Conservation (phyloP, 228 moss, liverwort and hornwort genomes). For the Sphagnum magellanicum region DNA sequence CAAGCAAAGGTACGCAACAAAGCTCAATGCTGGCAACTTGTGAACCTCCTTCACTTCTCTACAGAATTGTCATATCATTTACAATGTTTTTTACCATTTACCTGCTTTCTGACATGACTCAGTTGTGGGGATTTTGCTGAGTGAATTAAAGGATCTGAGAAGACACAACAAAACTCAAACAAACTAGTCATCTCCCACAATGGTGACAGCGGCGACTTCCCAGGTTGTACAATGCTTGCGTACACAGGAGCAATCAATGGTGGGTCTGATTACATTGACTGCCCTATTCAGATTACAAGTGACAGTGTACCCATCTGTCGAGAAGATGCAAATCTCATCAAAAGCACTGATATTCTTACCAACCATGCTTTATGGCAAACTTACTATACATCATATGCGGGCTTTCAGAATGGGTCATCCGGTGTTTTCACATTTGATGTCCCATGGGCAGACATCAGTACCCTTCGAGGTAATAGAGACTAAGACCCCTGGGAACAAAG, state of each 20-base stretch:
- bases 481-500: too few relatives aligned
- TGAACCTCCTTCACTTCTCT: too few relatives aligned
- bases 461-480: constrained; percentile 30
- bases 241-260: constrained; percentile 65
- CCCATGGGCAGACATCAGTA: constrained; percentile 46
- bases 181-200: constrained; percentile 66
- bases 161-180: background rate
- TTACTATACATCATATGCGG: constrained; percentile 17
- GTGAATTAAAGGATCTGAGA: too few relatives aligned
- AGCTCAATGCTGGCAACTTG: too few relatives aligned
- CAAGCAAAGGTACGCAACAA: too few relatives aligned
- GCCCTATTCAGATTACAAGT: constrained; percentile 74
- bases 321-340: constrained; percentile 39
- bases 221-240: constrained; percentile 58
- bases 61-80: too few relatives aligned
- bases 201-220: constrained; percentile 86
- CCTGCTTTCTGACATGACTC: too few relatives aligned
- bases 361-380: constrained; percentile 11
- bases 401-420: background rate
- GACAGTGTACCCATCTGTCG: constrained; percentile 79
- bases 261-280: constrained; percentile 90
- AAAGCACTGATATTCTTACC: constrained; percentile 22
- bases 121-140: too few relatives aligned
- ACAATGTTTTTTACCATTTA: too few relatives aligned
- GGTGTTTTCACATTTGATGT: constrained; percentile 73